These are phyloP conservation scores for Colletotrichum australisinense DNA, from an alignment of 2,329 filamentous ascomycete genomes.

Conservation along the genomic window DNA sequence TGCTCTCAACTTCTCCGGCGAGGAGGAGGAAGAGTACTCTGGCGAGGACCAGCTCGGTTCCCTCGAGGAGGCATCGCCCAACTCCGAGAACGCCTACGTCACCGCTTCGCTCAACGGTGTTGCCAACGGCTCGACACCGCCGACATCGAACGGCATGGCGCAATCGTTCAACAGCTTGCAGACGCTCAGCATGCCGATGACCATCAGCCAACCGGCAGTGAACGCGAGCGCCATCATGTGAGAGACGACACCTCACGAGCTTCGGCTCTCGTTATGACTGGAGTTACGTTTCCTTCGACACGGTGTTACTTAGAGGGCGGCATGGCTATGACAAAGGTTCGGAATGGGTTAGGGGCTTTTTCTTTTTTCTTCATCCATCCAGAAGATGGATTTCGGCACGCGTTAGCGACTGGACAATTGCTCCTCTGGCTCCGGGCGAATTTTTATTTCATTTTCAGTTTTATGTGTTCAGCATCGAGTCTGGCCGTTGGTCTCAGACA, in stretches of 20 bases:
- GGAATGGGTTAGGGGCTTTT: slow-evolving; percentile 31
- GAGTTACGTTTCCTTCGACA: slow-evolving; percentile 36
- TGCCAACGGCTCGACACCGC: slow-evolving; percentile 44
- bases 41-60: slow-evolving; percentile 88
- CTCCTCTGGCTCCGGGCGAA: slow-evolving; percentile 27
- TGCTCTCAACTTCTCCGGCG: slow-evolving; percentile 75
- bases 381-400: slow-evolving; percentile 33
- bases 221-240: slow-evolving; percentile 59
- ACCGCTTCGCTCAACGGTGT: slow-evolving; percentile 62
- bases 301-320: slow-evolving; percentile 35
- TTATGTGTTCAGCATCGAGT: slow-evolving; percentile 28
- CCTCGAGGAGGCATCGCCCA: slow-evolving; percentile 82
- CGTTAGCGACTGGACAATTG: slow-evolving; percentile 22
- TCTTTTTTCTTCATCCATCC: slow-evolving; percentile 28
- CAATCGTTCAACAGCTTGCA: slow-evolving; percentile 68
- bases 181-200: slow-evolving; percentile 73
- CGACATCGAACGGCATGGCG: slow-evolving; percentile 41
- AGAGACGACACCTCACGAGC: slow-evolving; percentile 33
- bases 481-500: slow-evolving; percentile 22
- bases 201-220: slow-evolving; percentile 66
- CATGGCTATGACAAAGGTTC: slow-evolving; percentile 33
- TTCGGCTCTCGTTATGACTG: slow-evolving; percentile 32
- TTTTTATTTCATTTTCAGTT: slow-evolving; percentile 12
- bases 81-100: slow-evolving; percentile 74
- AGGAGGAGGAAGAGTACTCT: slow-evolving; percentile 85